phyloP scores from a whole-genome alignment of 768 basidiomycete genomes.

The Suillus weaverae region DNA sequence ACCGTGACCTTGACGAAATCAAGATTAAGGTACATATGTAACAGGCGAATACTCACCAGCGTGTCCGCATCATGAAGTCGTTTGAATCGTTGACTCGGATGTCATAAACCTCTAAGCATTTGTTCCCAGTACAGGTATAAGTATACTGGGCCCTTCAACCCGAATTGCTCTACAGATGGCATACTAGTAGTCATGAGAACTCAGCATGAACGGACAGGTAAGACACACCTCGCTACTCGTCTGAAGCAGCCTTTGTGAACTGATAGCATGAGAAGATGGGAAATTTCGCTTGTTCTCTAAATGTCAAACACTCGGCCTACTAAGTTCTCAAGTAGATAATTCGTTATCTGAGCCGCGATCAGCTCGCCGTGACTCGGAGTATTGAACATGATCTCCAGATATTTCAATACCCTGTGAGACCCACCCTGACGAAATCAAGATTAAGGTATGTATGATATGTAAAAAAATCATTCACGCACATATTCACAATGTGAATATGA shows the following conservation, averaged over 20 bases:
- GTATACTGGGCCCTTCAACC: slow-evolving; percentile 96
- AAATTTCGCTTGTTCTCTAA: slow-evolving; percentile 96
- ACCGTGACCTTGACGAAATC: too few relatives aligned
- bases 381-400: slow-evolving; percentile 99
- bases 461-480: slow-evolving; percentile 50
- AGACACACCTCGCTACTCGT: slow-evolving; percentile 83
- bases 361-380: slow-evolving; percentile 73
- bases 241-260: slow-evolving; percentile 92
- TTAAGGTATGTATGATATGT: not conserved
- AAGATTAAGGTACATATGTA: too few relatives aligned
- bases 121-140: slow-evolving; percentile 61
- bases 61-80: too few relatives aligned
- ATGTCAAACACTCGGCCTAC: slow-evolving; percentile 91
- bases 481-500: too few relatives aligned
- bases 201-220: not conserved
- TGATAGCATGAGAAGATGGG: slow-evolving; percentile 87
- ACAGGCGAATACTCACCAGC: too few relatives aligned
- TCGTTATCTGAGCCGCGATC: slow-evolving; percentile 96
- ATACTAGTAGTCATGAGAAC: slow-evolving; percentile 10
- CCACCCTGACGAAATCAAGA: not conserved
- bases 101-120: too few relatives aligned
- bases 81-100: too few relatives aligned
- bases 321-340: slow-evolving; percentile 90
- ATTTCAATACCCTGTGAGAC: slow-evolving; percentile 75
- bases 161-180: slow-evolving; percentile 73